These are phyloP conservation scores for Xylaria curta DNA, from an alignment of 495 filamentous ascomycete genomes.

Conservation along the genomic window DNA sequence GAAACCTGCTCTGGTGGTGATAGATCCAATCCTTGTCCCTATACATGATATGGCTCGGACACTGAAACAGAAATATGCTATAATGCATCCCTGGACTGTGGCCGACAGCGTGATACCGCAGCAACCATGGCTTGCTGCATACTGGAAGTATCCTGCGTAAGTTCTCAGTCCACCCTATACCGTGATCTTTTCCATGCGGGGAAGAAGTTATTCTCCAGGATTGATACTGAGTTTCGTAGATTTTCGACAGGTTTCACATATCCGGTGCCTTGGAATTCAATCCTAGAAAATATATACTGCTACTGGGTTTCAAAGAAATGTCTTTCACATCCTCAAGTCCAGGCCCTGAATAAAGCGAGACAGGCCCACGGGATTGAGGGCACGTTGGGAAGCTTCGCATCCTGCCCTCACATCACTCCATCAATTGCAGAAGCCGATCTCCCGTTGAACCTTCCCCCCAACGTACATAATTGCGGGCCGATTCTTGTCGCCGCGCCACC, in stretches of 20 bases:
- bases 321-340: not conserved
- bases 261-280: not conserved
- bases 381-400: slow-evolving; percentile 1
- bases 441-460: slow-evolving; percentile 44
- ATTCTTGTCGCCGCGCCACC: slow-evolving; percentile 51
- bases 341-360: not conserved
- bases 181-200: too few relatives aligned
- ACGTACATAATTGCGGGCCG: slow-evolving; percentile 58
- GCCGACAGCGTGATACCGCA: not conserved
- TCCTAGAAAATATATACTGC: not conserved
- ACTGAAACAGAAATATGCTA: slow-evolving; percentile 1
- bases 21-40: slow-evolving; percentile 1
- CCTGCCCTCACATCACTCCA: slow-evolving; percentile 5
- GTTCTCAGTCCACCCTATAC: not conserved
- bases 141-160: slow-evolving; percentile 10
- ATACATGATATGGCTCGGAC: slow-evolving; percentile 7
- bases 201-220: too few relatives aligned
- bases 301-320: not conserved
- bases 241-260: slow-evolving; percentile 5
- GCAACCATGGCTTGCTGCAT: slow-evolving; percentile 1
- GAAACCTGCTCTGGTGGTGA: not conserved
- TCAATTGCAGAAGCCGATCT: slow-evolving; percentile 37
- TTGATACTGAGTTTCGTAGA: not conserved
- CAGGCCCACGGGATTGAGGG: not conserved
- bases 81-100: not conserved